Base-by-base conservation (phyloP, 1,139 yeast genomes). In the Candida freyschussii region DNA sequence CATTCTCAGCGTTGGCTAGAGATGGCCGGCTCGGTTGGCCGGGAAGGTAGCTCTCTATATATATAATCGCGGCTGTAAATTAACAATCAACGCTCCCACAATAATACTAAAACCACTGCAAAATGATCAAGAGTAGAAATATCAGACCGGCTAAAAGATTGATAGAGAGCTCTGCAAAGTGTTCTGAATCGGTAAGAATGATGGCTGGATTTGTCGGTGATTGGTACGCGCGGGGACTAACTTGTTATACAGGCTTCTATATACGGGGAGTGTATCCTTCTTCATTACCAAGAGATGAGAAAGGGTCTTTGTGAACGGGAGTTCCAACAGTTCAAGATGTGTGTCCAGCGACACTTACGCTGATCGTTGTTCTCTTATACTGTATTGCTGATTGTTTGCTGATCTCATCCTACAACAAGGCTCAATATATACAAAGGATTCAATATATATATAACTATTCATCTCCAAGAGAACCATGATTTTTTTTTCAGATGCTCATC, bases 181-280 rank as follows among this genome's bases (percentile, higher is more conserved):
- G 49, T 20, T 30, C 41, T 3, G 35, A 41, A 13, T 37, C 23
- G n/a, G 43, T 41, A 21, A 11, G 41, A 24, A 5, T 22, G 9
- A 2, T 19, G 13, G 2, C 16, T 10, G 11, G 4, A 16, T 26
- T 10, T 13, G 13, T 8, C 4, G 17, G 14, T 7, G 14, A 13
- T 3, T 16, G 7, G 13, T 7, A 7, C 25, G 12, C 11, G 19
- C 27, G 11, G 7, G 4, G 7, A 13, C 20, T 21, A 29, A 63
- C 28, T 8, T 12, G 6, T 6, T 11, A 10, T n/a, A 2, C 23
- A 69, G 47, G 76, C 76, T 3, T 37, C 62, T 30, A 63, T 60
- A 1, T 81, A 81, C 48, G 89, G 86, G 6, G 67, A 74, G 41
- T 81, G 91, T 50, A 63, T 81, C 12, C 56, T 79, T 25, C 59